Evolutionary conservation across 2,329 filamentous ascomycete species (phyloP), one percentile per base, ranked within the genome.

Genomic region (Penicillium crustosum): DNA sequence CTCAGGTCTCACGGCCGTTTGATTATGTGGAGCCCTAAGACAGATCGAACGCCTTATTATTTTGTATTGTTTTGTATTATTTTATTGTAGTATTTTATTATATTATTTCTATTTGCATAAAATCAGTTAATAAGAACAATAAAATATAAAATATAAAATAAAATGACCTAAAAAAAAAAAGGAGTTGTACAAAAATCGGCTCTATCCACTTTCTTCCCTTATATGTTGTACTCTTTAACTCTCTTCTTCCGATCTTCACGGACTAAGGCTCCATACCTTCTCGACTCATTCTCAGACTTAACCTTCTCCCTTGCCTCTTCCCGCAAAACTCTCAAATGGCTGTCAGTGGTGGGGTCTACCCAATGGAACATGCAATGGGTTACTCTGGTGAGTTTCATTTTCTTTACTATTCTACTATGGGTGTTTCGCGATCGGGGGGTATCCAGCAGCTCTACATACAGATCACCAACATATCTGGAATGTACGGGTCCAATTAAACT

Each of bases 331-430:
- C 17, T 39, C 45, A 39, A 52, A 72, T 72, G 70, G 63, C 68
- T 66, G 23, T 53, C 23, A 67, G 62, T 47, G 68, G 66, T 43
- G 68, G 68, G 57, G 65, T 65, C 9, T 66, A 70, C 57, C 65
- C 68, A 3, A 60, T 71, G 60, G 67, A 72, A 17, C 61, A 65
- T 21, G 59, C 63, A 31, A 61, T 66, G 35, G 60, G 61, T 6
- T 35, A 58, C 9, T 52, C 57, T 55, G 64, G 61, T 68, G 50
- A 64, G 66, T 67, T 35, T 35, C 15, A 13, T 33, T 13, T 33
- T 33, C 13, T 33, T 33, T 13, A 33, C 29, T 31, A 31, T 31
- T 33, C 15, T 13, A 33, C 29, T 31, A 31, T 31, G 27, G 29
- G 12, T 31, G 10, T 33, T 45, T 53, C 25, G 33, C 33, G 31